These are phyloP conservation scores for Xerocomus cyaneibrunnescens DNA, from an alignment of 1,284 basidiomycete genomes.

Conservation along the genomic window DNA sequence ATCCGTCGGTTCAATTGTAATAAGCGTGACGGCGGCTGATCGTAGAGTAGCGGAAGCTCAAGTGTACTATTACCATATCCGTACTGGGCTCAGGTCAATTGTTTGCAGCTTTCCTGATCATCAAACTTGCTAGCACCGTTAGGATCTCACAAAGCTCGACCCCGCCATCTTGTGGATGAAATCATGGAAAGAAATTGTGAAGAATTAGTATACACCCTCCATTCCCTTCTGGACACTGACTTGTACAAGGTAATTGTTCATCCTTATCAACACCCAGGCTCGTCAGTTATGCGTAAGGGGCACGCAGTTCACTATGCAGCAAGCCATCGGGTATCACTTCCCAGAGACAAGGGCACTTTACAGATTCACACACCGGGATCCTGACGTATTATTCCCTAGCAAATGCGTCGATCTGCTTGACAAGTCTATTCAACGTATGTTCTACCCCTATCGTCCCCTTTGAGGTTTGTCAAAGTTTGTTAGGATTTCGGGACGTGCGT, in stretches of 20 bases:
- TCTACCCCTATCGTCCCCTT: neutral
- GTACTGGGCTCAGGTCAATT: too few relatives aligned
- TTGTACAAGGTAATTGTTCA: constrained; percentile 77
- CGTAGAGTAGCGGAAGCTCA: too few relatives aligned
- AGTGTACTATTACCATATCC: too few relatives aligned
- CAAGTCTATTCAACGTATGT: constrained; percentile 61
- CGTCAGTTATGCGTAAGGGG: neutral
- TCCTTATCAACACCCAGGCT: neutral
- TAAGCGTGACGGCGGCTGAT: too few relatives aligned
- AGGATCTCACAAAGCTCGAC: too few relatives aligned
- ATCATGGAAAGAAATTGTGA: constrained; percentile 16
- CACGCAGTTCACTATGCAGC: constrained; percentile 91
- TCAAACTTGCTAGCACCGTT: too few relatives aligned
- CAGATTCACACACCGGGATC: constrained; percentile 85
- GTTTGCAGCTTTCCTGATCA: too few relatives aligned
- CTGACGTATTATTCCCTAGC: constrained; percentile 69
- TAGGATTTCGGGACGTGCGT: constrained; percentile 67
- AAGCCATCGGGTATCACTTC: constrained; percentile 85
- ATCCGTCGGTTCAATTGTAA: too few relatives aligned
- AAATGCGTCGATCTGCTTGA: constrained; percentile 68
- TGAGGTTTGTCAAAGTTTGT: neutral
- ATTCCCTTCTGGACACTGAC: constrained; percentile 90
- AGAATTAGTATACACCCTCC: constrained; percentile 16
- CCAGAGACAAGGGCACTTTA: constrained; percentile 69
- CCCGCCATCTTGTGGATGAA: neutral